Evolutionary conservation across 1,284 basidiomycete genomes (phyloP), one percentile per base, ranked within the genome.

Genomic region (Ustilago shanxiensis): DNA sequence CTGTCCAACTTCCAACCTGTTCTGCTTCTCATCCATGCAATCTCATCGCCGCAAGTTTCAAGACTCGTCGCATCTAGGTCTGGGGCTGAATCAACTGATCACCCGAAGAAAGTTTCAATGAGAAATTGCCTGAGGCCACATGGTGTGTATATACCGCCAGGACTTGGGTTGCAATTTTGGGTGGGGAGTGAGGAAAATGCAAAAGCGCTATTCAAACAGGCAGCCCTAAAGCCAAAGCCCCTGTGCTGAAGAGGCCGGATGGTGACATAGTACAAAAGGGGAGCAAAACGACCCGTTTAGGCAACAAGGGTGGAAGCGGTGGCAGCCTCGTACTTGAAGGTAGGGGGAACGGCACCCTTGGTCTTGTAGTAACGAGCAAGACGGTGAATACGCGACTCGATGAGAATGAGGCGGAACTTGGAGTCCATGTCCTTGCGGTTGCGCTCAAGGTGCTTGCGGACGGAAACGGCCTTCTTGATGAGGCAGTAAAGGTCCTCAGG

Each of bases 401-500:
- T 96, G 84, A 98, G 90, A 89, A 96, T 95, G 86, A 96, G 87
- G 77, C 87, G 88, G 88, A 98, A 98, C 90, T 98, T 98, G 89
- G 93, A 95, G 87, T 89, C 95, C 74, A 78, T 76, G 70, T 79
- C 96, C 88, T 95, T 97, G 87, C 96, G 92, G 93, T 98, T 98
- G 85, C 91, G 90, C 89, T 98, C 95, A 84, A 99, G 91, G 89
- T 98, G 96, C 91, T 98, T 98, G 89, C 96, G 95, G 87, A 99
- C 94, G 82, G 93, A 90, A 87, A 98, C 95, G 87, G 96, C 96
- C 92, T 98, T 98, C 92, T 98, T 98, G 91, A 98, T 93, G 88
- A 98, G 92, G 91, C 95, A 93, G 93, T 95, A 98, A 74, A 98
- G 92, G 91, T 98, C 96, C 91, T 99, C 96, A 85, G 96, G 96